Base-by-base conservation (phyloP, 768 basidiomycete genomes). In the Collybia sordida region DNA sequence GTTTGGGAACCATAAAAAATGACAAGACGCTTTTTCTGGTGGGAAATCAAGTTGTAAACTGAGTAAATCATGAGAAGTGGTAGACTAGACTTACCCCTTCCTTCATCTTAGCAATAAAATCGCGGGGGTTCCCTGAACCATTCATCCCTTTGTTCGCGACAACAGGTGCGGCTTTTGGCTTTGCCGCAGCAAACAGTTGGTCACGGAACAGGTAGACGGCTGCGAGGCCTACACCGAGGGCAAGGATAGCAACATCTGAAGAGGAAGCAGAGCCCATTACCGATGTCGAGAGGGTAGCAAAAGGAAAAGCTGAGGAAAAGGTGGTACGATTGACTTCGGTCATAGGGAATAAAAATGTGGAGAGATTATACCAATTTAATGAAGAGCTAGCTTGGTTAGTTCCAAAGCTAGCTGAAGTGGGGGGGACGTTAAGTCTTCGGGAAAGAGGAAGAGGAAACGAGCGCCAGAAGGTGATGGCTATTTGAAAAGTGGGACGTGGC, bases 1-100 rank as follows among this genome's bases (percentile, higher is more conserved):
- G 96, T 99, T 65, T 99, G 96, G 18, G 96, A 98, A 50, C 96
- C 96, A 64, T 97, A 99, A 67, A 99, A 96, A 63, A 98, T 98
- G 60, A 92, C 90, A 14, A 96, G 74, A 53, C 94, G 92, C 70
- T 97, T 98, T 82, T 95, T 96, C 95, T 98, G 62, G 34, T 52
- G 40, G 22, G 45, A 35, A 38, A 25, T 27, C 34, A 9, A 45
- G 50, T 25, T 46, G 15, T 25, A 37, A 51, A 47, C 39, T 37
- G 23, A 53, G 35, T 18, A 15, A 18, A 17, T 42, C 24, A 51
- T 48, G 27, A 40, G 24, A 21, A n/a, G 24, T 6, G 7, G 6
- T 9, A 21, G 23, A 42, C 8, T 15, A 6, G 6, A 80, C 91
- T 66, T 72, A 98, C 96, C 35, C 83, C 86, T 53, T 88, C 85